A percentile compares a stretch with the other conserved stretches of the same genome.
These are phyloP conservation scores for Viola pubescens DNA, from an alignment of 441 rosid genomes.

Conservation along the genomic window DNA sequence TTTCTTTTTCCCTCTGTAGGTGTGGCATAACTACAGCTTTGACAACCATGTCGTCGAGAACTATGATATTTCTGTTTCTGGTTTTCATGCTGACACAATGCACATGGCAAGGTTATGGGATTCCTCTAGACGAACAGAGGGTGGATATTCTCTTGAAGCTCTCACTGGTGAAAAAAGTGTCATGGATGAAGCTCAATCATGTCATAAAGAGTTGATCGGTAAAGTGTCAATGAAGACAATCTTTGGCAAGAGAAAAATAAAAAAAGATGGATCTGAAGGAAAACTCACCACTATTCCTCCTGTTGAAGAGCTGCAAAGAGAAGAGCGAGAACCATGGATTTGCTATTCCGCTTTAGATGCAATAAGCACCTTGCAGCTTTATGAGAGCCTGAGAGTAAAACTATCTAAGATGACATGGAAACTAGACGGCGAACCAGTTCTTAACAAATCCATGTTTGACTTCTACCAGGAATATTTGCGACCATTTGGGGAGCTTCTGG, in stretches of 20 bases:
- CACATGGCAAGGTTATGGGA: constrained; percentile 97
- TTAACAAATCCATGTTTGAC: constrained; percentile 56
- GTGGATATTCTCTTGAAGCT: constrained; percentile 97
- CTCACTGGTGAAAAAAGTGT: constrained; percentile 63
- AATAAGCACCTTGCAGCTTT: constrained; percentile 77
- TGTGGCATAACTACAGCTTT: constrained; percentile 98
- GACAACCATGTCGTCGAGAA: constrained; percentile 79
- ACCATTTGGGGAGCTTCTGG: constrained; percentile 86
- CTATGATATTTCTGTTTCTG: constrained; percentile 65
- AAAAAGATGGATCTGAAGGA: constrained; percentile 92
- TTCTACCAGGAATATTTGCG: constrained; percentile 73
- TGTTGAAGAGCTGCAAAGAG: constrained; percentile 79
- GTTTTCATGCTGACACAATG: constrained; percentile 96
- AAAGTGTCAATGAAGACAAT: constrained; percentile 84
- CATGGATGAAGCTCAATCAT: constrained; percentile 36
- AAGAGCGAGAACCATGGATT: constrained; percentile 69
- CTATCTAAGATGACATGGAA: constrained; percentile 50
- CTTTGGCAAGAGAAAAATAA: constrained; percentile 74
- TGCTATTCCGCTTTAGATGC: constrained; percentile 92
- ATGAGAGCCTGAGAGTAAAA: constrained; percentile 62
- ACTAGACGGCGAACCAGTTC: constrained; percentile 36
- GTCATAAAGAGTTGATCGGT: constrained; percentile 55
- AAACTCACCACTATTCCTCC: constrained; percentile 58
- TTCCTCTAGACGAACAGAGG: constrained; percentile 67
- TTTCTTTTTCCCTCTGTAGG: constrained; percentile 32